Evolutionary conservation across 177 flowering plant genomes (phyloP).

Genomic region (Vitis hybrid): DNA sequence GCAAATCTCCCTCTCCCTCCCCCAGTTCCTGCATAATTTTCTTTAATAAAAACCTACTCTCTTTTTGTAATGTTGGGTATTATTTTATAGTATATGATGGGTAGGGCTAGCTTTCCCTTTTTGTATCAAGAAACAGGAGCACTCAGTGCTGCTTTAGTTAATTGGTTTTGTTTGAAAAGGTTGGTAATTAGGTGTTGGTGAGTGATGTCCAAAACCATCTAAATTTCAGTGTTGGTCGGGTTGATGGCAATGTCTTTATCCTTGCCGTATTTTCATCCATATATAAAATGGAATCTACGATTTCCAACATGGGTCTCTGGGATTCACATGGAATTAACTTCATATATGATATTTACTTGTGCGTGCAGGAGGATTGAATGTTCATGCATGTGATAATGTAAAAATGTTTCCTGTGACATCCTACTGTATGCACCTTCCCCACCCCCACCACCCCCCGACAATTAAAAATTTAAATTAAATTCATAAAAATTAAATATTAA

Average conservation of each 20-base stretch:
- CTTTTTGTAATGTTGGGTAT: slow-evolving; percentile 18
- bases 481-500: no score
- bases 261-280: background rate
- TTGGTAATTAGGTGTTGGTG: slow-evolving; percentile 8
- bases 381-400: background rate
- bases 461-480: no score
- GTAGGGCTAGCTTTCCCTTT: background rate
- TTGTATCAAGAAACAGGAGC: background rate
- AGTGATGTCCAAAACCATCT: slow-evolving; percentile 24
- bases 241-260: slow-evolving; percentile 24
- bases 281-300: slow-evolving; percentile 9
- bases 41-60: slow-evolving; percentile 1
- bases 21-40: background rate
- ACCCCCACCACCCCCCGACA: no score
- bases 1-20: slow-evolving; percentile 15
- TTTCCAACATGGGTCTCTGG: slow-evolving; percentile 16
- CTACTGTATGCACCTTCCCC: no score
- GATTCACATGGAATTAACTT: no score
- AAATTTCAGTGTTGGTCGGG: slow-evolving; percentile 47
- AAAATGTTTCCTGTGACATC: no score
- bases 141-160: background rate
- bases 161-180: slow-evolving; percentile 10
- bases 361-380: background rate
- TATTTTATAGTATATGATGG: background rate
- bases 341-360: background rate